Base-by-base conservation (phyloP, 192 early-diverging fungal genomes). In the Coemansia sp. region DNA sequence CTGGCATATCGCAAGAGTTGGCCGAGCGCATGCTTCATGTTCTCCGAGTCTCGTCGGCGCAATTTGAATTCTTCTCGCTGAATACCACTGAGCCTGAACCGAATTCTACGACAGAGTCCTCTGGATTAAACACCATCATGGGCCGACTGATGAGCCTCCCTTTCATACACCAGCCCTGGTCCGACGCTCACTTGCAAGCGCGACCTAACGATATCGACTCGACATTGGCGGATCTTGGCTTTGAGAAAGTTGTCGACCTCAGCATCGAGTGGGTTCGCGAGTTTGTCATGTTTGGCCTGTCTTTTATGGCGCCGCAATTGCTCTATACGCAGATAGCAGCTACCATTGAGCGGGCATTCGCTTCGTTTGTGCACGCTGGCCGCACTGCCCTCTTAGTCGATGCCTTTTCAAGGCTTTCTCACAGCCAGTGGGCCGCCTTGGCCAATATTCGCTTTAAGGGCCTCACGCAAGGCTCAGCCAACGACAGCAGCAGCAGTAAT, bases 1-100 rank as follows among this genome's bases (percentile, higher is more conserved):
- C 62, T 8, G 75, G 32, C 12, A 36, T 69, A 4, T 27, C 80
- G 1, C 69, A 63, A 37, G 41, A 19, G 17, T 29, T 64, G 41
- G 65, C 31, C 3, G 15, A 27, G n/a, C 75, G 50, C 3, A 60
- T 82, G 41, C 34, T 66, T 4, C 50, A 25, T 14, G 53, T 58
- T 5, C 69, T 82, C 57, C 65, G 75, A 36, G 48, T 62, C n/a
- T 42, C 69, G 7, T 68, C 80, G 4, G 69, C 61, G 15, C 63
- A 61, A 4, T 77, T 70, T 61, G 80, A 77, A 39, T n/a, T 46
- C 9, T 77, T 74, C 23, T 77, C 80, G 48, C 75, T 82, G 31
- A 45, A 60, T 45, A 82, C 80, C 8, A 57, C 67, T 12, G 62
- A 38, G n/a, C 29, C 67, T 11, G 32, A 5, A 2, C 57, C 38